These are phyloP conservation scores for Colletotrichum lupini DNA, from an alignment of 2,329 filamentous ascomycete genomes.

Conservation along the genomic window DNA sequence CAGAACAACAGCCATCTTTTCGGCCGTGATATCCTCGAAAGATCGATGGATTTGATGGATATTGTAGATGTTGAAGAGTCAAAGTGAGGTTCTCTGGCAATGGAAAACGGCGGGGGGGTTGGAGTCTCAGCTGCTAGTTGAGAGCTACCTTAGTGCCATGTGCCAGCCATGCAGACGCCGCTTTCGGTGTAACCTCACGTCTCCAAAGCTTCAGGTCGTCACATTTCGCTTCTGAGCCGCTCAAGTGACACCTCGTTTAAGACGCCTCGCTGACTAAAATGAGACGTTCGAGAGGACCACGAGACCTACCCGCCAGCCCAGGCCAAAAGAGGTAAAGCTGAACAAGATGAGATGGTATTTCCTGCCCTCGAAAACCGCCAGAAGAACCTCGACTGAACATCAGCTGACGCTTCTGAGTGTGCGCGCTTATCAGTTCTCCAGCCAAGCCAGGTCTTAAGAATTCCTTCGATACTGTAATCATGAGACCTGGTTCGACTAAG, in stretches of 20 bases:
- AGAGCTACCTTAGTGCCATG: slow-evolving; percentile 12
- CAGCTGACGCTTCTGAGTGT: neutral
- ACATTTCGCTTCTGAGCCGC: neutral
- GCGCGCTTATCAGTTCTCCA: neutral
- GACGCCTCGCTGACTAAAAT: neutral
- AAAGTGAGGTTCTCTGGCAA: neutral
- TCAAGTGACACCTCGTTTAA: slow-evolving; percentile 4
- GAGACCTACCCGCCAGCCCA: neutral
- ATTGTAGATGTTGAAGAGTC: neutral
- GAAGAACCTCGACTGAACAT: neutral
- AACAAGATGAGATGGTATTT: neutral
- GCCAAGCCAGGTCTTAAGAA: neutral
- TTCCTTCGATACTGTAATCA: neutral
- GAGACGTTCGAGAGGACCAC: neutral
- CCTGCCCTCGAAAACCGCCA: neutral
- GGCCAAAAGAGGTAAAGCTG: neutral
- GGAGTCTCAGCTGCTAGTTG: slow-evolving; percentile 14
- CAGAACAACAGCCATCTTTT: neutral
- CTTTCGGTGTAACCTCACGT: neutral
- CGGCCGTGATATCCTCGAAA: neutral
- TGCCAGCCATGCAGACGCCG: slow-evolving; percentile 24
- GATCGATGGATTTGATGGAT: neutral
- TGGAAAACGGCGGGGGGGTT: neutral
- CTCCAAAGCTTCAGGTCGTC: neutral
- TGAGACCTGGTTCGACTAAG: neutral